A percentile compares a stretch with the other conserved stretches of the same genome.
phyloP scores from a whole-genome alignment of 352 stramenopile species.

The Phytophthora aleatoria region DNA sequence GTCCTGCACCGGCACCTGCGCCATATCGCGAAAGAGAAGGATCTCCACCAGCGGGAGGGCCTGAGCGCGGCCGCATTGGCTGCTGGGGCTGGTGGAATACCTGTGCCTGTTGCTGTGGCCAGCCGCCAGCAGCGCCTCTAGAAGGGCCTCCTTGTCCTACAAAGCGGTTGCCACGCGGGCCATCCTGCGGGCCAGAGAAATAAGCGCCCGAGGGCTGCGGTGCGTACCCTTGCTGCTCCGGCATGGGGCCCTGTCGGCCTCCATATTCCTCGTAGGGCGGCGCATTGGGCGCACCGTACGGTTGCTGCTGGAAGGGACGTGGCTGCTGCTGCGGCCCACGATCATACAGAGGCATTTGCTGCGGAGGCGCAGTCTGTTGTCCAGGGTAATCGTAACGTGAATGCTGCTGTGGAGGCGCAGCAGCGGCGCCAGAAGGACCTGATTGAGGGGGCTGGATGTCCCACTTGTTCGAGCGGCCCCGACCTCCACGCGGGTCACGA shows the following conservation, averaged over 20 bases:
- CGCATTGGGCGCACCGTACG: conserved; percentile 31
- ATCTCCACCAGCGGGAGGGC: conserved; percentile 30
- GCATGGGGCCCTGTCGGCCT: conserved; percentile 27
- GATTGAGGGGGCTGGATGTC: conserved; percentile 39
- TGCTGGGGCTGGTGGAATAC: conserved; percentile 26
- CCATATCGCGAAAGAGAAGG: conserved; percentile 43
- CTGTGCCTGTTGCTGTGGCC: conserved; percentile 34
- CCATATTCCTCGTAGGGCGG: conserved; percentile 34
- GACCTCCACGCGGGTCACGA: conserved; percentile 37
- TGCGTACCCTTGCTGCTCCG: conserved; percentile 34
- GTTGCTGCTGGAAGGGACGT: conserved; percentile 37
- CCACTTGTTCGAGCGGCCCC: conserved; percentile 42
- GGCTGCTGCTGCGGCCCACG: conserved; percentile 28
- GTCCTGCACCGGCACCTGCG: conserved; percentile 27
- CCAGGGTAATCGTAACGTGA: conserved; percentile 42
- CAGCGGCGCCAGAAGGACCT: conserved; percentile 11
- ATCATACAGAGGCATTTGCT: conserved; percentile 43
- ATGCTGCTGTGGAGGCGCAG: conserved; percentile 26
- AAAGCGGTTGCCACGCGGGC: conserved; percentile 29
- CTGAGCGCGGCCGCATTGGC: conserved; percentile 30
- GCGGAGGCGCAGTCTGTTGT: conserved; percentile 33
- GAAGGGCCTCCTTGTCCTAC: conserved; percentile 49
- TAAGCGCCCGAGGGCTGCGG: conserved; percentile 29
- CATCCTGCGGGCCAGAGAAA: conserved; percentile 33
- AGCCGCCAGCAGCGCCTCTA: conserved; percentile 31